Evolutionary conservation across 495 filamentous ascomycete species (phyloP).

Genomic region (Astrocystis sublimbata): DNA sequence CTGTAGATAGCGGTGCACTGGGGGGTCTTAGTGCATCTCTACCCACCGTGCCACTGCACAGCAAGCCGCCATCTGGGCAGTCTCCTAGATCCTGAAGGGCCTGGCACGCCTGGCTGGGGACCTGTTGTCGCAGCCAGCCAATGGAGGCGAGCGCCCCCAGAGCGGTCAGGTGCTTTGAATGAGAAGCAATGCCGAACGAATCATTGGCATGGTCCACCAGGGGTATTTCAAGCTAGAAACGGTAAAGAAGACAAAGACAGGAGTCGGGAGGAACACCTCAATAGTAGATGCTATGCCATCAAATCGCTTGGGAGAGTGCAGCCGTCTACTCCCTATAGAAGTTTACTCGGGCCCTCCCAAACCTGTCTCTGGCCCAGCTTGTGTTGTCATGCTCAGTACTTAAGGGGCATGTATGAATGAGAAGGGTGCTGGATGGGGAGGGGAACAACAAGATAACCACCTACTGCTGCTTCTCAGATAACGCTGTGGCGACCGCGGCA

Average conservation of each 20-base stretch:
- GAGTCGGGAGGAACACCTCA: no score
- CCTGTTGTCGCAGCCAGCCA: not conserved
- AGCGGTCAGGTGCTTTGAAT: no score
- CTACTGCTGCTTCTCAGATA: constrained; percentile 25
- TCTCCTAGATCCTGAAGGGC: no score
- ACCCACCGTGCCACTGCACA: not conserved
- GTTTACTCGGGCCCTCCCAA: no score
- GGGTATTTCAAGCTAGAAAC: not conserved
- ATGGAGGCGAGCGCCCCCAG: not conserved
- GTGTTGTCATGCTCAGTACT: not conserved
- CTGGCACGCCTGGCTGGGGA: no score
- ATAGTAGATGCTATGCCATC: not conserved
- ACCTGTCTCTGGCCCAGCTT: not conserved
- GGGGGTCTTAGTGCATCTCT: constrained; percentile 12
- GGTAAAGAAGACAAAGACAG: not conserved
- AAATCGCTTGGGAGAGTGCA: not conserved
- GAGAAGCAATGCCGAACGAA: not conserved
- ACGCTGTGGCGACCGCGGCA: constrained; percentile 13
- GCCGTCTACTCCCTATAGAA: not conserved
- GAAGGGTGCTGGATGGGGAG: not conserved
- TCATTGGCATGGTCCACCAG: not conserved
- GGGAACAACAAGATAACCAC: constrained; percentile 10
- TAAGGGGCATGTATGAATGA: not conserved
- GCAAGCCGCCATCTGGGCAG: not conserved
- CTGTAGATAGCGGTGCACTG: constrained; percentile 5